phyloP scores from a whole-genome alignment of 371 early-diverging fungal species.

The Mortierella sp. region DNA sequence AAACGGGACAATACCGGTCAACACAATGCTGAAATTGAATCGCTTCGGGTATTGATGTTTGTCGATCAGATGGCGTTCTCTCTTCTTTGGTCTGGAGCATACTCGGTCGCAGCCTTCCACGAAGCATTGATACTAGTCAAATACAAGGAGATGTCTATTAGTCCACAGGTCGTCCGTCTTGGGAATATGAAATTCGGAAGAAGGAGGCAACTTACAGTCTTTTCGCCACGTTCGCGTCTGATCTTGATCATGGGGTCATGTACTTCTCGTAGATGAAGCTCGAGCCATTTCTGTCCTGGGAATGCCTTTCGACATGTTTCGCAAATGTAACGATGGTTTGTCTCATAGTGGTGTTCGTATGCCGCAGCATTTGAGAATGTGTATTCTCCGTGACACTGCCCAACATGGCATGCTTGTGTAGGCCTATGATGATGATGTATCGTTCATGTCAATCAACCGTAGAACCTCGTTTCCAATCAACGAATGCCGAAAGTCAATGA shows the following conservation, averaged over 20 bases:
- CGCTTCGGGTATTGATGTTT: constrained; percentile 71
- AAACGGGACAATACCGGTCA: constrained; percentile 60
- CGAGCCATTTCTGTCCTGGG: constrained; percentile 62
- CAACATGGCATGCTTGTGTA: constrained; percentile 50
- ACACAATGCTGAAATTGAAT: constrained; percentile 74
- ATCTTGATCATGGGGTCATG: constrained; percentile 64
- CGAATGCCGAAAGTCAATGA: no score
- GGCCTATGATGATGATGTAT: not conserved
- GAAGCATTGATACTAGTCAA: constrained; percentile 72
- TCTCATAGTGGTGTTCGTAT: constrained; percentile 70
- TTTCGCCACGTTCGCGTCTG: constrained; percentile 66
- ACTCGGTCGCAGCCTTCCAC: constrained; percentile 69
- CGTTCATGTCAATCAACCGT: no score
- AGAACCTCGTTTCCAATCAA: no score
- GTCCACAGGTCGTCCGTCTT: no score
- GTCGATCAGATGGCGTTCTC: constrained; percentile 73
- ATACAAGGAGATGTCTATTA: no score
- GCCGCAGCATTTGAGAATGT: constrained; percentile 56
- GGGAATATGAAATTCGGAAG: no score
- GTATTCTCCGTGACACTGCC: constrained; percentile 29
- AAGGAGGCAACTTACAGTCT: constrained; percentile 57
- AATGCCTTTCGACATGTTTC: constrained; percentile 61
- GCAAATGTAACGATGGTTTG: constrained; percentile 64
- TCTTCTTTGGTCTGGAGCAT: constrained; percentile 61
- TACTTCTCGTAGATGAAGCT: constrained; percentile 66